phyloP scores from a whole-genome alignment of 192 early-diverging fungal species.

The Coemansia sp. region DNA sequence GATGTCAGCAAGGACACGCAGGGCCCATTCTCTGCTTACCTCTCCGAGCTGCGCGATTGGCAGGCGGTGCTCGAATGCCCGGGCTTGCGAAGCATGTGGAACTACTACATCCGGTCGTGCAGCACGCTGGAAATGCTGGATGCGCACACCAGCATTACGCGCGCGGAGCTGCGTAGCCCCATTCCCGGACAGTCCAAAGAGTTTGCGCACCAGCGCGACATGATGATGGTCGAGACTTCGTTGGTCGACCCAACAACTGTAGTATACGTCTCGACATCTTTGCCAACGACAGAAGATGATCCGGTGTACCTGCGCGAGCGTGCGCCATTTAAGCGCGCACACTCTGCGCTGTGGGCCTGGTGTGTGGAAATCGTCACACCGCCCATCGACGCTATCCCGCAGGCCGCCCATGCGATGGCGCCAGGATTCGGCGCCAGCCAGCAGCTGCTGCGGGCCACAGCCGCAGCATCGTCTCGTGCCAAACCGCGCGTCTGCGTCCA shows the following conservation, averaged over 20 bases:
- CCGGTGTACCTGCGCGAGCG: conserved; percentile 40
- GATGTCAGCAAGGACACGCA: conserved; percentile 43
- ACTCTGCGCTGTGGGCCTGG: conserved; percentile 50
- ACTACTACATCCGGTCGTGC: conserved; percentile 42
- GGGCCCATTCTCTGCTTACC: conserved; percentile 39
- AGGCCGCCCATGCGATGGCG: neutral
- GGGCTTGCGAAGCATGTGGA: conserved; percentile 48
- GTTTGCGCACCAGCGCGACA: conserved; percentile 42
- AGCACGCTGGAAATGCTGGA: conserved; percentile 50
- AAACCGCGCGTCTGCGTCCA: conserved; percentile 38
- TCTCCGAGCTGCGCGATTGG: conserved; percentile 55
- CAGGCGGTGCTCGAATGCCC: conserved; percentile 52
- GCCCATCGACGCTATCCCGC: conserved; percentile 16
- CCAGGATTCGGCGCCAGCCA: neutral
- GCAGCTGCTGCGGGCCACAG: neutral
- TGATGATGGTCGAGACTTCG: conserved; percentile 54
- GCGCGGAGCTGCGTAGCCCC: conserved; percentile 36
- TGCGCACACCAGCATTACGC: conserved; percentile 41
- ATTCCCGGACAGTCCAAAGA: conserved; percentile 31
- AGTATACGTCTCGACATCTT: conserved; percentile 45
- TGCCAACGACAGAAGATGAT: conserved; percentile 38
- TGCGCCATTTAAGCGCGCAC: conserved; percentile 24
- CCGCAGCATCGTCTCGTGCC: neutral
- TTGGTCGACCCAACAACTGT: conserved; percentile 52
- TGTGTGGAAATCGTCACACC: conserved; percentile 51